Evolutionary conservation across 2,329 filamentous ascomycete genomes (phyloP), one percentile per base, ranked within the genome.

Genomic region (Cercospora berteroae): DNA sequence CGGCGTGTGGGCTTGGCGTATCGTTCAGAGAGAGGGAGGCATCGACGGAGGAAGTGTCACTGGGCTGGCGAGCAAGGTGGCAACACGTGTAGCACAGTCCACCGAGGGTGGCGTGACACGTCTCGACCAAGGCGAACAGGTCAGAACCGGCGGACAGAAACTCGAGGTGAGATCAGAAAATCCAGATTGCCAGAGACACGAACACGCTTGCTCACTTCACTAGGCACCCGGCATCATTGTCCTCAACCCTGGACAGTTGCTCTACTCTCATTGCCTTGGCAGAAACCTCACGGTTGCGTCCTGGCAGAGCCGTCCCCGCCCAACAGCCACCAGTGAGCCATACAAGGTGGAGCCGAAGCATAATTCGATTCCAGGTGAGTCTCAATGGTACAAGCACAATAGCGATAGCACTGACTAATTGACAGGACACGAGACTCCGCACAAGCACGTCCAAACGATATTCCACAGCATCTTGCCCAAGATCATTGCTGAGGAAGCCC

Each of bases 161-260:
- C 6, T 7, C 13, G 13, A 63, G 61, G 61, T 63, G 20, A 56
- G 61, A 36, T 18, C 16, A 29, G 13, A 23, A 33, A n/a, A 9
- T 58, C 25, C 12, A 3, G 13, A 4, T 13, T 50, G 0, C 20
- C 59, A 33, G 39, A 48, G 59, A 48, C 13, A 48, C 9, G 33
- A 31, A 61, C 42, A 48, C 4, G 70, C 39, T 39, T 36, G 36
- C 59, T 64, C 50, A 65, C 42, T 10, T 39, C 58, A 72, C 0
- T 80, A 82, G 20, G 29, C 74, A 1, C 88, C 85, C 0, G 90
- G 86, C 3, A 80, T 97, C 65, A 80, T 97, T 29, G 81, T 97
- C 27, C 87, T 92, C 56, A 97, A 97, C 76, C 83, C 88, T 4
- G 92, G 92, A 4, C 89, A 96, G 79, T 81, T 91, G 18, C 82